These are phyloP conservation scores for Sanguinoderma infundibulare DNA, from an alignment of 1,284 basidiomycete species.

Conservation along the genomic window DNA sequence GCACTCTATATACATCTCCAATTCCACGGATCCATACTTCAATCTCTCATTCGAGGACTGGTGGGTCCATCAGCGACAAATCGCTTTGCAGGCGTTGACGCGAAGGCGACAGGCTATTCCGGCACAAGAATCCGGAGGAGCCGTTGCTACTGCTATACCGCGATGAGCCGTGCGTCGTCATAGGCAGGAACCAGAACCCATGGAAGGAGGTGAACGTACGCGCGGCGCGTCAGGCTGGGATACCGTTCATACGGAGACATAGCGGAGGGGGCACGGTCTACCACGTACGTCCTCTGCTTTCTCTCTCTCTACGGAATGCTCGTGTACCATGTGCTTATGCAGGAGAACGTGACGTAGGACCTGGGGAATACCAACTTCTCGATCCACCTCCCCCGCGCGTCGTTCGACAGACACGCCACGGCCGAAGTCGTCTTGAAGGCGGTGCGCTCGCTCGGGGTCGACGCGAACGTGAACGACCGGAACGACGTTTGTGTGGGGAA, in stretches of 20 bases:
- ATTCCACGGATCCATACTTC: slow-evolving; percentile 87
- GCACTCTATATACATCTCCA: slow-evolving; percentile 80
- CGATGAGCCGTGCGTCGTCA: slow-evolving; percentile 89
- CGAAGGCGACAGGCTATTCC: slow-evolving; percentile 72
- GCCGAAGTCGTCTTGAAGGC: slow-evolving; percentile 82
- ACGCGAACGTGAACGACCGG: slow-evolving; percentile 84
- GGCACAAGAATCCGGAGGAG: slow-evolving; percentile 65
- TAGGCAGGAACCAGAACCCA: slow-evolving; percentile 97
- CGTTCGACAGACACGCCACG: slow-evolving; percentile 84
- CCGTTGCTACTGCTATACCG: slow-evolving; percentile 90
- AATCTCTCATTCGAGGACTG: slow-evolving; percentile 95
- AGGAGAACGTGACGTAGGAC: slow-evolving; percentile 63
- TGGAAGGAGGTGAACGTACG: slow-evolving; percentile 94
- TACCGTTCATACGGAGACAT: slow-evolving; percentile 85
- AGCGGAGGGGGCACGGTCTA: slow-evolving; percentile 99
- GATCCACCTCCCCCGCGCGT: slow-evolving; percentile 82
- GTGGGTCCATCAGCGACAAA: slow-evolving; percentile 55
- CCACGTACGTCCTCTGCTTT: slow-evolving; percentile 66
- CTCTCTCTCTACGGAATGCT: not conserved
- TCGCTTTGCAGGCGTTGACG: not conserved
- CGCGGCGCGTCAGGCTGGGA: slow-evolving; percentile 51
- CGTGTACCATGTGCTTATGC: not conserved
- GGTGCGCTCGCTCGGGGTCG: slow-evolving; percentile 73
- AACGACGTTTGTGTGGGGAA: slow-evolving; percentile 88
- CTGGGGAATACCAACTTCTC: slow-evolving; percentile 98